Conservation (phyloP, 805 yeast genomes). For the Candida khao-thaluensis region DNA sequence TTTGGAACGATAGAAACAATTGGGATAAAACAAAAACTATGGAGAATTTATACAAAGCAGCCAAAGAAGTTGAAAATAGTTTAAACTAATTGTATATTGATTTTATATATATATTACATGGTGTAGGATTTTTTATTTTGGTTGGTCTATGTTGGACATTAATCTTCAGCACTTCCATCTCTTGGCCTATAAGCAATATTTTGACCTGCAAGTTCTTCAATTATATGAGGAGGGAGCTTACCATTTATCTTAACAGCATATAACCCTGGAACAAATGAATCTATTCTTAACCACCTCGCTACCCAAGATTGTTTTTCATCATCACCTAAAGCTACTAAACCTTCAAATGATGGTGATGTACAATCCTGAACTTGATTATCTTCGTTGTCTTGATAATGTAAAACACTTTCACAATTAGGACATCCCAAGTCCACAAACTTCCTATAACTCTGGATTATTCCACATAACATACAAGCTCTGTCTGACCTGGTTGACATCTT, state of each 20-base stretch:
- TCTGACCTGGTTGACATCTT: slow-evolving; percentile 62
- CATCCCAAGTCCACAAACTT: slow-evolving; percentile 82
- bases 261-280: slow-evolving; percentile 81
- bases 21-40: slow-evolving; percentile 46
- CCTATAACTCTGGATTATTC: slow-evolving; percentile 77
- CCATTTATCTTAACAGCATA: slow-evolving; percentile 95
- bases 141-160: too few species aligned
- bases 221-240: slow-evolving; percentile 81
- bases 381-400: slow-evolving; percentile 74
- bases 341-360: slow-evolving; percentile 96
- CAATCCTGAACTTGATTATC: slow-evolving; percentile 85
- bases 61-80: slow-evolving; percentile 16
- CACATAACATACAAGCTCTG: slow-evolving; percentile 97
- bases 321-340: slow-evolving; percentile 85
- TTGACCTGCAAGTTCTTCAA: slow-evolving; percentile 66
- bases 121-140: too few species aligned
- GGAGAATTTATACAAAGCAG: slow-evolving; percentile 25
- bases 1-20: slow-evolving; percentile 64
- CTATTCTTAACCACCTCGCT: slow-evolving; percentile 92
- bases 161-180: slow-evolving; percentile 83
- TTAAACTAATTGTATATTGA: slow-evolving; percentile 7
- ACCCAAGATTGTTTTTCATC: slow-evolving; percentile 86
- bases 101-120: slow-evolving; percentile 6
- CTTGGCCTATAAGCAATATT: slow-evolving; percentile 90
- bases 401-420: slow-evolving; percentile 91